Evolutionary conservation across 768 basidiomycete species (phyloP).

Genomic region (Amanita pseudoporphyria): DNA sequence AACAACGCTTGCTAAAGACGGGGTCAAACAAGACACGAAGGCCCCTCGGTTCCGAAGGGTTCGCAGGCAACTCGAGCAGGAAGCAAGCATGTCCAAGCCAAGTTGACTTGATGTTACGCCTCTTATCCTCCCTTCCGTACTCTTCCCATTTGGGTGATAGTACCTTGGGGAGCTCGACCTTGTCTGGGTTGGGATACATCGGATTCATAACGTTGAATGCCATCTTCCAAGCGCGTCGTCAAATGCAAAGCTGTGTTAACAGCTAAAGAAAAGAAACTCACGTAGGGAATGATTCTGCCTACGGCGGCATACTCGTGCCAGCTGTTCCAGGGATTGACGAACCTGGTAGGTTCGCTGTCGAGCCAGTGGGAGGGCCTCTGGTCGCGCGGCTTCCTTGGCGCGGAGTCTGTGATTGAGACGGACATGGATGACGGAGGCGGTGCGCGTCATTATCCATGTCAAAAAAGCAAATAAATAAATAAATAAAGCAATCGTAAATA

Average conservation of each 20-base stretch:
- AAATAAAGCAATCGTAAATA: not conserved
- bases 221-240: not conserved
- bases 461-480: no score
- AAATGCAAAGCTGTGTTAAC: no score
- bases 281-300: slow-evolving; percentile 13
- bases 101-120: slow-evolving; percentile 36
- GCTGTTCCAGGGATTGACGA: slow-evolving; percentile 22
- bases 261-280: no score
- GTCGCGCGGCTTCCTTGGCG: not conserved
- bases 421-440: no score
- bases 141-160: slow-evolving; percentile 30
- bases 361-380: slow-evolving; percentile 19
- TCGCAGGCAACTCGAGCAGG: slow-evolving; percentile 38
- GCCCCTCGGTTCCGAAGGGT: slow-evolving; percentile 22
- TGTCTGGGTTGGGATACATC: slow-evolving; percentile 10
- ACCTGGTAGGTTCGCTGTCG: slow-evolving; percentile 13
- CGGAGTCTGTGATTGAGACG: not conserved
- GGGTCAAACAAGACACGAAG: slow-evolving; percentile 44
- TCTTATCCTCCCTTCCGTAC: slow-evolving; percentile 14
- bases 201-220: slow-evolving; percentile 9
- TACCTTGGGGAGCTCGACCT: slow-evolving; percentile 19
- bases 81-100: slow-evolving; percentile 52
- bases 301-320: slow-evolving; percentile 13
- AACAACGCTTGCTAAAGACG: slow-evolving; percentile 43
- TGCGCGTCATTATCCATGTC: no score